These are phyloP conservation scores for Coffea humblotiana DNA, from an alignment of 305 asterid genomes.

Conservation along the genomic window DNA sequence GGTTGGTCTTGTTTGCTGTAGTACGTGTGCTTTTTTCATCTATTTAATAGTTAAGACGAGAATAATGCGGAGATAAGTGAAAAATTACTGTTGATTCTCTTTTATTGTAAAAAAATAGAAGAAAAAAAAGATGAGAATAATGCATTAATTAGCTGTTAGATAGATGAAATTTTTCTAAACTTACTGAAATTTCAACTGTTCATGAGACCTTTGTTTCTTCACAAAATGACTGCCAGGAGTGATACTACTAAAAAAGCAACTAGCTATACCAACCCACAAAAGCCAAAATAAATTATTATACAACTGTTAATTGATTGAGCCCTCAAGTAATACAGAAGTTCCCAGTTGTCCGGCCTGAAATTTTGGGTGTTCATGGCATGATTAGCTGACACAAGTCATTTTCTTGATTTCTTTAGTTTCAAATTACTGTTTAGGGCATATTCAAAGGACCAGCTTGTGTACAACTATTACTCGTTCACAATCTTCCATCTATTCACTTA, in stretches of 20 bases:
- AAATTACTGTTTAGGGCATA: not conserved
- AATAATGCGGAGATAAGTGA: no score
- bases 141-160: not conserved
- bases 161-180: not conserved
- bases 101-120: no score
- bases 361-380: slow-evolving; percentile 15
- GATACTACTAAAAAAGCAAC: not conserved
- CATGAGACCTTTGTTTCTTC: not conserved
- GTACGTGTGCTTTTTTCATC: no score
- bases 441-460: not conserved
- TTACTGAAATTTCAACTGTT: not conserved
- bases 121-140: no score
- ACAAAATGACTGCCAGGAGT: no score
- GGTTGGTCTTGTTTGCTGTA: not conserved
- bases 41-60: no score
- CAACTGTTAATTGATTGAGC: not conserved
- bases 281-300: not conserved
- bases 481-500: not conserved
- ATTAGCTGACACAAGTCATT: slow-evolving; percentile 22
- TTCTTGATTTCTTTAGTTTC: slow-evolving; percentile 4
- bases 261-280: not conserved
- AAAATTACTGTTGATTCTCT: no score
- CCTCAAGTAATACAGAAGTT: slow-evolving; percentile 9
- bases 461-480: slow-evolving; percentile 9
- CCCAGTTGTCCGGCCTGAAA: slow-evolving; percentile 24